A percentile compares a stretch with the other conserved stretches of the same genome.
These are phyloP conservation scores for Passiflora organensis DNA, from an alignment of 345 rosid species.

Conservation along the genomic window DNA sequence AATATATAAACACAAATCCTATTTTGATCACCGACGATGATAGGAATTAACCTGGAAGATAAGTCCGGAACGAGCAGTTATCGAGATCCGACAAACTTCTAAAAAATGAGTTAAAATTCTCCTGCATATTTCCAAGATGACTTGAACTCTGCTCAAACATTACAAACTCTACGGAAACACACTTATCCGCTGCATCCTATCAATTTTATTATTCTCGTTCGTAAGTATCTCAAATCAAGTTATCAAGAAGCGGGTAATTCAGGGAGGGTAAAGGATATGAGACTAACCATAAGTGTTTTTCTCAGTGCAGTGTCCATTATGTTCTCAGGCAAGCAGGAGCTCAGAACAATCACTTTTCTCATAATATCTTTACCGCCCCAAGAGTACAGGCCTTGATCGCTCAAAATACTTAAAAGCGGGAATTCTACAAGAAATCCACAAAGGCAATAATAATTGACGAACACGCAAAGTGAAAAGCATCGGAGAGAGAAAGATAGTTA, in stretches of 20 bases:
- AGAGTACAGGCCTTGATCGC: constrained; percentile 56
- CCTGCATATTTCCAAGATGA: constrained; percentile 46
- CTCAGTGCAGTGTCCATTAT: constrained; percentile 37
- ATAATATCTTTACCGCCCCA: constrained; percentile 69
- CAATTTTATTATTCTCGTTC: neutral
- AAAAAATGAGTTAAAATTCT: constrained; percentile 40
- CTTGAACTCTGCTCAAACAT: constrained; percentile 49
- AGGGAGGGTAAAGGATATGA: neutral
- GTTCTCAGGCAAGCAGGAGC: constrained; percentile 48
- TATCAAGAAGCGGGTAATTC: too few relatives aligned
- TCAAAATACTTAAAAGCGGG: constrained; percentile 55
- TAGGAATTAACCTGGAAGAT: constrained; percentile 50
- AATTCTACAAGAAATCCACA: constrained; percentile 32
- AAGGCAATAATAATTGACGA: neutral
- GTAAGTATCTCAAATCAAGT: too few relatives aligned
- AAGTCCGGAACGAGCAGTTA: constrained; percentile 62
- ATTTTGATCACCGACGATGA: too few relatives aligned
- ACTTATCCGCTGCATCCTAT: constrained; percentile 81
- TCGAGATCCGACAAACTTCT: constrained; percentile 74
- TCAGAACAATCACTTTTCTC: constrained; percentile 63
- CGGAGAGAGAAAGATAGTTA: constrained; percentile 14
- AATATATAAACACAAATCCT: too few relatives aligned
- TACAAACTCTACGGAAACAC: constrained; percentile 68
- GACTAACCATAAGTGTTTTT: constrained; percentile 55
- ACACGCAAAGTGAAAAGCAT: neutral